A percentile compares a stretch with the other conserved stretches of the same genome.
These are phyloP conservation scores for Phytophthora constricta DNA, from an alignment of 352 stramenopile species.

Conservation along the genomic window DNA sequence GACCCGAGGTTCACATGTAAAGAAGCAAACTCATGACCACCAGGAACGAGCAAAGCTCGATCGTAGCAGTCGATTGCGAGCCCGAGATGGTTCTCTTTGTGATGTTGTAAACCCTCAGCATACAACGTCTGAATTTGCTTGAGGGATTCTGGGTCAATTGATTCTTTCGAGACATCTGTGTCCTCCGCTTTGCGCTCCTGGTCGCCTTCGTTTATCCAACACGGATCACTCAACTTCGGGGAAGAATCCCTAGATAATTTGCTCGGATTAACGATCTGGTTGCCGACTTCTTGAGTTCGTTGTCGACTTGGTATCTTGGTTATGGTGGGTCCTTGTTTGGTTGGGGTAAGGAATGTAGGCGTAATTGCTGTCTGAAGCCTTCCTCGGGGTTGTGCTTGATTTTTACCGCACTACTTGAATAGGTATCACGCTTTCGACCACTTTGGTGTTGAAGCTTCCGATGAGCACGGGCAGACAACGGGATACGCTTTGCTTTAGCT, in stretches of 20 bases:
- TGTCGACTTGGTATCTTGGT: background rate
- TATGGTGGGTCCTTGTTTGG: background rate
- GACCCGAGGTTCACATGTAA: conserved; percentile 76
- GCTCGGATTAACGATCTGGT: conserved; percentile 2
- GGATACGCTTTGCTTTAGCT: conserved; percentile 6
- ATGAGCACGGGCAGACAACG: conserved; percentile 7
- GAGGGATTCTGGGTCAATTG: conserved; percentile 26
- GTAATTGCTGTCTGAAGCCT: conserved; percentile 10
- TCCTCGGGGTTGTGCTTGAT: no score
- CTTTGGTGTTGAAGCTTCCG: conserved; percentile 13
- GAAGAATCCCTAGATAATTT: background rate
- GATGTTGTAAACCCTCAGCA: conserved; percentile 60
- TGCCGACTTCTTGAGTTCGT: conserved; percentile 1
- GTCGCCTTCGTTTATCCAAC: background rate
- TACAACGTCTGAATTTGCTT: conserved; percentile 60
- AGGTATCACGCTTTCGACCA: background rate
- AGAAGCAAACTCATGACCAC: conserved; percentile 57
- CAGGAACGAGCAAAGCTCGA: conserved; percentile 44
- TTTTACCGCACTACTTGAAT: no score
- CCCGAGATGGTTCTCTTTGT: conserved; percentile 58
- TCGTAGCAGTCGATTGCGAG: conserved; percentile 61
- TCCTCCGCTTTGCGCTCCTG: conserved; percentile 9
- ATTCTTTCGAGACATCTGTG: conserved; percentile 2
- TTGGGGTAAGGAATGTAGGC: background rate
- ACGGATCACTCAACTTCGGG: background rate